Evolutionary conservation across 768 basidiomycete species (phyloP).

Genomic region (Lactarius quietus): DNA sequence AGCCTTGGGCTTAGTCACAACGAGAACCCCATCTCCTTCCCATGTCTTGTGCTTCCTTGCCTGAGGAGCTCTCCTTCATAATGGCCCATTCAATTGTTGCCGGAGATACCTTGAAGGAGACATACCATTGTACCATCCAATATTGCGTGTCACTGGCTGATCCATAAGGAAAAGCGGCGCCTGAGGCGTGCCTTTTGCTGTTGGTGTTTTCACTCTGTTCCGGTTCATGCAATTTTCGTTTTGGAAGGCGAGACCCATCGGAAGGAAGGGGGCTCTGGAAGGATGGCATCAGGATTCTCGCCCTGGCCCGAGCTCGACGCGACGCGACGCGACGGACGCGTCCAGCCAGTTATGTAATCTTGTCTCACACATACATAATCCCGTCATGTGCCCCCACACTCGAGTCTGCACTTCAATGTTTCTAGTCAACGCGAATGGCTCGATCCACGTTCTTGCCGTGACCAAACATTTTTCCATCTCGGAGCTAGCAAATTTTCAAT

Average conservation of each 20-base stretch:
- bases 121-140: slow-evolving; percentile 81
- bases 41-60: slow-evolving; percentile 85
- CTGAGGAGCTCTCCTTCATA: slow-evolving; percentile 59
- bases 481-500: not conserved
- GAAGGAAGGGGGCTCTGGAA: slow-evolving; percentile 18
- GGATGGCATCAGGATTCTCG: slow-evolving; percentile 16
- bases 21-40: slow-evolving; percentile 79
- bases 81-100: not conserved
- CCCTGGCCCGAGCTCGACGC: not conserved
- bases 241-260: slow-evolving; percentile 15
- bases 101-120: not conserved
- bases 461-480: not conserved
- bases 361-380: not conserved
- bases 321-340: slow-evolving; percentile 22
- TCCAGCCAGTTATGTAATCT: slow-evolving; percentile 1
- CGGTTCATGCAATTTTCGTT: slow-evolving; percentile 28
- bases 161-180: slow-evolving; percentile 5
- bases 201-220: slow-evolving; percentile 19
- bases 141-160: slow-evolving; percentile 38
- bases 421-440: not conserved
- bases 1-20: slow-evolving; percentile 42
- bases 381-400: too few relatives aligned
- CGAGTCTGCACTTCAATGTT: too few relatives aligned
- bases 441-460: not conserved
- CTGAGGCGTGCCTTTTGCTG: slow-evolving; percentile 29